Base-by-base conservation (phyloP, 768 basidiomycete species). In the Melanogaster broomeanus region DNA sequence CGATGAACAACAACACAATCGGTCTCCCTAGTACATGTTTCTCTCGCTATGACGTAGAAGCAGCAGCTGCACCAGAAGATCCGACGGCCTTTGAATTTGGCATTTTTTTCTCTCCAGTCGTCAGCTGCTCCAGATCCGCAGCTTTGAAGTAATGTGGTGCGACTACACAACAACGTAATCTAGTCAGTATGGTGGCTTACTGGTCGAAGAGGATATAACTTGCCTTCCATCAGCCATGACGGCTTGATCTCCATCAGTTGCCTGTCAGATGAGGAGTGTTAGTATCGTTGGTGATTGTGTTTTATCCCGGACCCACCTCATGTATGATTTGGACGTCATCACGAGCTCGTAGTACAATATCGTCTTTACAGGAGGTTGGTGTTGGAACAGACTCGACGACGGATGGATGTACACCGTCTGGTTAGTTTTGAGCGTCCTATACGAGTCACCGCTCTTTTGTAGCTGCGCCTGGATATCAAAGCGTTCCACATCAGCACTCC, bases 201-300 rank as follows among this genome's bases (percentile, higher is more conserved):
- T 19, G 19, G 37, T 11, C 6, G 18, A 45, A 49, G 24, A 27
- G 4, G 13, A 1, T 19, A 6, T 8, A 10, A 74, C 83, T 49
- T 49, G 87, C 90, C 88, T 79, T 98, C 96, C 38, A 97, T 69
- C 28, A 98, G 68, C 97, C 97, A 98, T 22, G 83, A 66, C 4
- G 96, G 91, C 67, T 98, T 98, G 65, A 98, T 98, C 62, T 98
- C 97, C 94, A 98, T 98, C 34, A 94, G 81, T 77, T 98, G 95
- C 55, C 91, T 87, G 57, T 34, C 35, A 34, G 42, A 38, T 16
- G 21, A 5, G 27, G 38, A 19, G 7, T 33, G 19, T 54, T 30
- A 50, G 42, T 30, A 49, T 43, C 7, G 18, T 6, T 44, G 15
- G 24, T 39, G 19, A 22, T 34, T 33, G 15, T 11, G 46, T 27